Conservation (phyloP, 768 basidiomycete species). For the Lactarius psammicola region DNA sequence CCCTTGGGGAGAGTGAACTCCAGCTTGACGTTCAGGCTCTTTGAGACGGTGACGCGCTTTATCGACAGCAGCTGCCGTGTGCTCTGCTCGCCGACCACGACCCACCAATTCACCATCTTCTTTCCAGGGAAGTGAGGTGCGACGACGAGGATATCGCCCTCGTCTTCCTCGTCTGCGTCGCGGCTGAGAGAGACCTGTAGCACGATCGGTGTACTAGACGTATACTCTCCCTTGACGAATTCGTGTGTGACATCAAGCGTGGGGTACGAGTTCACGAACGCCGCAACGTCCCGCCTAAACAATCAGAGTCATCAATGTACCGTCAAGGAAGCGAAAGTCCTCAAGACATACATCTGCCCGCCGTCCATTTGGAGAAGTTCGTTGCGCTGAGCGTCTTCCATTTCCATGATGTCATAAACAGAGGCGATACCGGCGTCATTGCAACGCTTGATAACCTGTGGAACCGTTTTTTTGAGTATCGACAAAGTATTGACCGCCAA, state of each 20-base stretch:
- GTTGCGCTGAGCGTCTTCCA: slow-evolving; percentile 90
- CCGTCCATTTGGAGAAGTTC: slow-evolving; percentile 81
- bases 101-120: slow-evolving; percentile 97
- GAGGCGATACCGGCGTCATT: slow-evolving; percentile 78
- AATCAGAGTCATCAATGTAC: slow-evolving; percentile 26
- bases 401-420: slow-evolving; percentile 97
- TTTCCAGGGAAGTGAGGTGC: slow-evolving; percentile 90
- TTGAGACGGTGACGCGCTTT: slow-evolving; percentile 81
- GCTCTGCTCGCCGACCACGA: slow-evolving; percentile 84
- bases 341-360: slow-evolving; percentile 70
- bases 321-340: slow-evolving; percentile 2
- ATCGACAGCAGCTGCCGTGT: slow-evolving; percentile 82
- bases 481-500: not conserved
- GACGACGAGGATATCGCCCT: slow-evolving; percentile 78
- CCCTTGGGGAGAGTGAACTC: slow-evolving; percentile 90
- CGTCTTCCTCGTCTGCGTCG: slow-evolving; percentile 65
- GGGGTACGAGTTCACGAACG: slow-evolving; percentile 95
- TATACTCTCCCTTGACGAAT: slow-evolving; percentile 84
- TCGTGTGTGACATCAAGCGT: slow-evolving; percentile 90
- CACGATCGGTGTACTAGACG: slow-evolving; percentile 78
- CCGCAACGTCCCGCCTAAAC: slow-evolving; percentile 88
- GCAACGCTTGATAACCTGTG: slow-evolving; percentile 78
- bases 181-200: slow-evolving; percentile 77
- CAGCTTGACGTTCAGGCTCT: slow-evolving; percentile 76
- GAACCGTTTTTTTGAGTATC: not conserved